Base-by-base conservation (phyloP, 176 grass and related monocot species). In the Oryza glaberrima region DNA sequence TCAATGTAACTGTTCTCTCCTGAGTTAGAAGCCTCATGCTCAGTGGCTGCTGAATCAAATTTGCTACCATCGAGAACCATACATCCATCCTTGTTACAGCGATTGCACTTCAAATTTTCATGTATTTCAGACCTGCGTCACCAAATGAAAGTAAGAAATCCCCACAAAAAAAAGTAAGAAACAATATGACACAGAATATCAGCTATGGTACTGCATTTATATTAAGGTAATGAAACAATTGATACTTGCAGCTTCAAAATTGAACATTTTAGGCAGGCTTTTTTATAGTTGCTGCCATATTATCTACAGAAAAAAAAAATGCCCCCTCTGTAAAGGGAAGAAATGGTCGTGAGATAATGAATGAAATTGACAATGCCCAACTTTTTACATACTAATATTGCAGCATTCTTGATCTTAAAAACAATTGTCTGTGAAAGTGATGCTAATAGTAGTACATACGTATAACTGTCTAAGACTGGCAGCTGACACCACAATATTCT, bases 51-150 rank as follows among this genome's bases (percentile, higher is more conserved):
- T 73, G 44, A 46, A 85, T 82, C 88, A 72, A 64, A 75, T 44
- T 30, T 56, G 67, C 70, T 75, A 25, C 47, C 63, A 86, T 84
- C 71, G 36, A 87, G 58, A 38, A 38, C 32, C 43, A 65, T 75
- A 60, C 49, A 46, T 11, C 3, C 83, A 83, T 90, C 64, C 79
- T 77, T 81, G 51, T 82, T 76, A 84, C 96, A 96, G 30, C 96
- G 88, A 49, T 69, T 74, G 58, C 96, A 99, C 68, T 99, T 99
- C 85, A 99, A 91, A 70, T 96, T 96, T 90, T 96, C 91, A 94
- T 99, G 93, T 90, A 99, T 99, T 76, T 99, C 91, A 73, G 93
- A 99, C 75, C 91, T 94, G 75, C 48, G 23, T 23, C 35, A 84
- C 41, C 81, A 84, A 46, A 70, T 56, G 64, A 9, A 87, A 23